Percentiles rank a stretch among this genome's conserved stretches.
Evolutionary conservation across 495 filamentous ascomycete genomes (phyloP).

Genomic region (Penicillium flavigenum): DNA sequence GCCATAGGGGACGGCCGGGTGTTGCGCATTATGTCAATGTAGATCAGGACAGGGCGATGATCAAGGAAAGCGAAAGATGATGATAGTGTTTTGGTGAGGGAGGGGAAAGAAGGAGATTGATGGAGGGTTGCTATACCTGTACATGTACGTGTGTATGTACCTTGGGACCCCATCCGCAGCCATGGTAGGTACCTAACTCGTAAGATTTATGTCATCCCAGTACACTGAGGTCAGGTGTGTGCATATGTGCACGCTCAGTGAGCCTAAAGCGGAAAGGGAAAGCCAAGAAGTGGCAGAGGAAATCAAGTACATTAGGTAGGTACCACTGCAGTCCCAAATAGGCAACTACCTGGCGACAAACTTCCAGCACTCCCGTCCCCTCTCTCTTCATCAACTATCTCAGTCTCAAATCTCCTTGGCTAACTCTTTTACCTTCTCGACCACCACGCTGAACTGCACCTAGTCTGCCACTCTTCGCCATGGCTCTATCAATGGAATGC

Average conservation of each 20-base stretch:
- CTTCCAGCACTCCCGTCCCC: not conserved
- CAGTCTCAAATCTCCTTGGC: not conserved
- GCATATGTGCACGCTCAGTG: no score
- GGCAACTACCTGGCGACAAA: not conserved
- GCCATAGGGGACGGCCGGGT: constrained; percentile 9
- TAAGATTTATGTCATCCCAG: no score
- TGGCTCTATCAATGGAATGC: not conserved
- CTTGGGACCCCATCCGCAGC: no score
- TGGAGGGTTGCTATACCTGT: no score
- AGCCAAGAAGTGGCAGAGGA: constrained; percentile 14
- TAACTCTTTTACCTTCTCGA: not conserved
- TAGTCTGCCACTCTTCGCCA: not conserved
- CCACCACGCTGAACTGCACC: not conserved
- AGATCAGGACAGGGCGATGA: not conserved
- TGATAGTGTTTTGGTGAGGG: no score
- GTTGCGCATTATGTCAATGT: constrained; percentile 7
- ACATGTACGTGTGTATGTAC: no score
- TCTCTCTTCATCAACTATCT: not conserved
- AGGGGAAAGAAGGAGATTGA: no score
- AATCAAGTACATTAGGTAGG: constrained; percentile 7
- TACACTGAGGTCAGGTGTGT: no score
- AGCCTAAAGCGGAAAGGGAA: constrained; percentile 12
- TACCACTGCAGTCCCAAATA: not conserved
- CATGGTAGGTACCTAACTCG: no score
- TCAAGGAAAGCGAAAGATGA: no score